Evolutionary conservation across 768 basidiomycete genomes (phyloP), one percentile per base, ranked within the genome.

Genomic region (Galerina marginata): DNA sequence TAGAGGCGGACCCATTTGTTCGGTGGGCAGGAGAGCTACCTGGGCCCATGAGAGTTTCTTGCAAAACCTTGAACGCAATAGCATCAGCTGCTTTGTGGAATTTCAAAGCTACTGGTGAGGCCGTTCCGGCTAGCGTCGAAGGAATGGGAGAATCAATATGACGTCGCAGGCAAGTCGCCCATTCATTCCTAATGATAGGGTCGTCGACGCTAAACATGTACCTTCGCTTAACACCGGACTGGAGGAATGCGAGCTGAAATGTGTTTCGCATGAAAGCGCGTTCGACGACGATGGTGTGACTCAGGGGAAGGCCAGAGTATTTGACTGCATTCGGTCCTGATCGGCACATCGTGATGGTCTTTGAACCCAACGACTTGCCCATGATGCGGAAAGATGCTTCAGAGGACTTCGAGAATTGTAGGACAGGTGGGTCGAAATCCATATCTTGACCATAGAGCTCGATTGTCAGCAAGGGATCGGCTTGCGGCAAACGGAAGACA

Each of bases 211-310:
- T 95, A 80, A 97, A 98, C 88, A 97, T 95, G 77, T 99, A 99
- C 68, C 89, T 87, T 65, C 95, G 85, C 74, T 90, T 92, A 55
- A 78, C 60, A 33, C 87, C 86, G 36, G 79, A 70, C 63, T 89
- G 86, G 40, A 81, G 63, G 77, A 99, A 98, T 2, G 94, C 89
- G 37, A 98, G 76, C 72, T 97, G 93, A 82, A 99, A 96, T 0
- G 96, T 97, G 71, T 98, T 92, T 59, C 89, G 86, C 96, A 98
- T 98, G 77, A 98, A 98, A 0, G 93, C 89, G 16, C 95, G 89
- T 70, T 96, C 95, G 60, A 96, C 88, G 20, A 84, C 80, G 67
- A 99, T 79, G 5, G 87, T 80, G 65, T 85, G 89, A 71, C 89
- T 93, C 56, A 91, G 78, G 14, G 95, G 91, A 36, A 99, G 78